Base-by-base conservation (phyloP, 2,329 filamentous ascomycete species). In the Leptographium radiaticola region DNA sequence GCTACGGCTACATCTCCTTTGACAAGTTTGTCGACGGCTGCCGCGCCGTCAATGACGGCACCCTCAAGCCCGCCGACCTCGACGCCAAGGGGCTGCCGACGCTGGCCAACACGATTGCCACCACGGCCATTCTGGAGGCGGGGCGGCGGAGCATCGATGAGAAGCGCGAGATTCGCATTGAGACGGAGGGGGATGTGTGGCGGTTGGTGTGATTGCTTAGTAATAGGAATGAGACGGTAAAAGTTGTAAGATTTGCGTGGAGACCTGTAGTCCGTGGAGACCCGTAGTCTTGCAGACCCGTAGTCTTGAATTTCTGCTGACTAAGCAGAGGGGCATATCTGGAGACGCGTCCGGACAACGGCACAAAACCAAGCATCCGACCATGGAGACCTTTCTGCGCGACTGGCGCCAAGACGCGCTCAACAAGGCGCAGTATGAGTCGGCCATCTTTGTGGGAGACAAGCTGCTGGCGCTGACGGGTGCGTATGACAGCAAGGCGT, bases 11-110 rank as follows among this genome's bases (percentile, higher is more conserved):
- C 70, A 80, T 95, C 55, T 93, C 86, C 20, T 90, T 96, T 64
- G 90, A 96, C 73, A 96, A 96, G 71, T 96, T 96, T 68, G 83
- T 96, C 50, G 89, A 96, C 66, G 89, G 85, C 13, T 89, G 89
- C 65, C 81, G 81, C 46, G 79, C 81, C 7, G 74, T 96, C 52
- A 94, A 93, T 64, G 80, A 86, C 34, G 86, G 87, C 25, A 75
- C 76, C 45, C 74, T 84, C 49, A 87, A 79, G 51, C 75, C 91
- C 1, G 83, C 83, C 31, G 83, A 90, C 59, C 75, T 96, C 36
- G 90, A 96, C 62, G 76, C 77, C 60, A 83, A 90, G 62, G 85
- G 86, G 0, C 69, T 96, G 59, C 90, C 90, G 1, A 96, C 91
- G 12, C 70, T 96, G 60, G 81, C 76, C 66, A 96, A 96, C 67